A percentile compares a stretch with the other conserved stretches of the same genome.
Evolutionary conservation across 139 green algal species (phyloP).

Genomic region (Chlorella sorokiniana): DNA sequence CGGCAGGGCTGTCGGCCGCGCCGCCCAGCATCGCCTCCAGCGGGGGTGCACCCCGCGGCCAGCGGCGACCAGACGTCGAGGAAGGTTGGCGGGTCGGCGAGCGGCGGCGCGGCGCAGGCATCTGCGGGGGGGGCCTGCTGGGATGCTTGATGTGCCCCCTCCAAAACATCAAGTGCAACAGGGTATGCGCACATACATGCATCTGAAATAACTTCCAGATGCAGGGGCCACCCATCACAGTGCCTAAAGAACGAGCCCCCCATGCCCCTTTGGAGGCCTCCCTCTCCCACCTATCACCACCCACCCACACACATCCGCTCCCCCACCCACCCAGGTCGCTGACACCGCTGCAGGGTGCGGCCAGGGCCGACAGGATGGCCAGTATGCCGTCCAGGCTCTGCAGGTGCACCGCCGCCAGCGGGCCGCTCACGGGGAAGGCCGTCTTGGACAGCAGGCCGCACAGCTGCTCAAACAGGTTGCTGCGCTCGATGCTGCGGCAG

Average conservation of each 20-base stretch:
- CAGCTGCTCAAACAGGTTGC: constrained; percentile 88
- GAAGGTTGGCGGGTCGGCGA: constrained; percentile 3
- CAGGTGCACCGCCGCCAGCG: constrained; percentile 76
- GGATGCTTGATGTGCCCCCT: too few relatives aligned
- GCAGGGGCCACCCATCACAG: too few relatives aligned
- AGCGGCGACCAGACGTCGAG: background rate
- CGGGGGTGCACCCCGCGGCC: background rate
- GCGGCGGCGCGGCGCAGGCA: background rate
- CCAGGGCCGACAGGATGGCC: constrained; percentile 73
- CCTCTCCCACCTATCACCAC: background rate
- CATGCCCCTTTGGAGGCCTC: too few relatives aligned
- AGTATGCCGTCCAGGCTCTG: constrained; percentile 89
- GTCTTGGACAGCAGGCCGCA: constrained; percentile 78
- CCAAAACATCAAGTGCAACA: background rate
- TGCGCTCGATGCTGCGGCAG: constrained; percentile 63
- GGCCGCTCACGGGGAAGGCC: constrained; percentile 79
- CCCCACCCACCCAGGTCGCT: constrained; percentile 16
- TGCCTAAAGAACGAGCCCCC: too few relatives aligned
- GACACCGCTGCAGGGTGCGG: background rate
- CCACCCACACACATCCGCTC: too few relatives aligned
- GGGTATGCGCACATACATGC: background rate
- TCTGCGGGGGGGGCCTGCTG: constrained; percentile 7
- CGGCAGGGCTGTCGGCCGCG: background rate
- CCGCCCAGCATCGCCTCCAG: background rate
- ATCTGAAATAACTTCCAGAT: too few relatives aligned